These are phyloP conservation scores for Acer campestre DNA, from an alignment of 345 rosid species.

Conservation along the genomic window DNA sequence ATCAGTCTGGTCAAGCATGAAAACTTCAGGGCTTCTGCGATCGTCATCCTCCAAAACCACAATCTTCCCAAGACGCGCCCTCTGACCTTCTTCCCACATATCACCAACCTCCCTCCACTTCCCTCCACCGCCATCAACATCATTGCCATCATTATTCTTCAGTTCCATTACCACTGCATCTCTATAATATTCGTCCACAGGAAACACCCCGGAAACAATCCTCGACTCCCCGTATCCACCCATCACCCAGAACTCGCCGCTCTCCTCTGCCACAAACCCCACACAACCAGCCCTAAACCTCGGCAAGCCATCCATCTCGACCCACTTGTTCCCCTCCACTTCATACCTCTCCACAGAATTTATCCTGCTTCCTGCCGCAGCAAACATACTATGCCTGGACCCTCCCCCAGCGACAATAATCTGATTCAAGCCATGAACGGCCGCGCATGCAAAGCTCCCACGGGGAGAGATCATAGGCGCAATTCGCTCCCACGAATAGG, in stretches of 20 bases:
- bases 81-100: constrained; percentile 77
- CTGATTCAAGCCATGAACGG: constrained; percentile 39
- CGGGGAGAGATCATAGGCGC: constrained; percentile 82
- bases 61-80: constrained; percentile 71
- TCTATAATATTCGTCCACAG: constrained; percentile 78
- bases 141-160: constrained; percentile 18
- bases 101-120: constrained; percentile 78
- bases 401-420: constrained; percentile 93
- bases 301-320: constrained; percentile 62
- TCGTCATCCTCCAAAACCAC: constrained; percentile 58
- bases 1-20: constrained; percentile 68
- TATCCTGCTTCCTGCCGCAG: constrained; percentile 87
- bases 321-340: constrained; percentile 74
- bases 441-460: constrained; percentile 90
- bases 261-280: constrained; percentile 62
- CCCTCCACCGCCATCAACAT: constrained; percentile 30
- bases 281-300: constrained; percentile 85
- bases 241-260: constrained; percentile 93
- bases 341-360: constrained; percentile 79
- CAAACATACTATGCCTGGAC: constrained; percentile 75
- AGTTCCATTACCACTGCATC: constrained; percentile 81
- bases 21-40: constrained; percentile 47
- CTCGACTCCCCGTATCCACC: constrained; percentile 92
- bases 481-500: constrained; percentile 61
- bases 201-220: constrained; percentile 73